Evolutionary conservation across 257 asterid species (phyloP), one percentile per base, ranked within the genome.

Genomic region (Avicennia marina): DNA sequence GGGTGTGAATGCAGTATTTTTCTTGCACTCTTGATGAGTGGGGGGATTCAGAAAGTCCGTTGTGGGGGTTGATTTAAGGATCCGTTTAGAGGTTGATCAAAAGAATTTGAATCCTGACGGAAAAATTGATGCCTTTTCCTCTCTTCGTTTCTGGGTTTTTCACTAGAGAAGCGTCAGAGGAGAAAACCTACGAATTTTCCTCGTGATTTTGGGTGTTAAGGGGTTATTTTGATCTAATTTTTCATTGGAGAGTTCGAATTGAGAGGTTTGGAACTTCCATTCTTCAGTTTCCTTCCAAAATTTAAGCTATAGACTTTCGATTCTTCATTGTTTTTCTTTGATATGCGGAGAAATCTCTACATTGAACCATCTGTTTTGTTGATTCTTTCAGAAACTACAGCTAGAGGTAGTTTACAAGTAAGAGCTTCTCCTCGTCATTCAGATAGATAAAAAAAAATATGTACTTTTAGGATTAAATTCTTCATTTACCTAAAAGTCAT

Each of bases 401-500:
- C 55, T 56, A 29, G 50, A n/a, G 61, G 56, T 25, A 38, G 26
- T 20, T 49, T n/a, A 12, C 38, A 46, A 45, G 9, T 16, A 29
- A 3, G 42, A 18, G 56, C 27, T 49, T 38, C 15, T 49, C 53
- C 31, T 50, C 15, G 41, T 13, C 3, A 15, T 11, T 63, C 22
- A 16, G 11, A 32, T 19, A 12, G n/a, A n/a, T n/a, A n/a, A n/a
- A n/a, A n/a, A n/a, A n/a, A n/a, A n/a, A n/a, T n/a, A n/a, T n/a
- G n/a, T n/a, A n/a, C n/a, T n/a, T 45, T 27, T 41, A 19, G 70
- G 47, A 31, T 62, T 53, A 24, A 13, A 11, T 48, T 27, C 1
- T 22, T 53, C 25, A 24, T 31, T 47, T 42, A 60, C 44, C 25
- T 41, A 15, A 19, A 53, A 72, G 75, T 20, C 21, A 88, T 87